Conservation (phyloP, 129 eudicot species). For the Rutidosis leptorrhynchoides region DNA sequence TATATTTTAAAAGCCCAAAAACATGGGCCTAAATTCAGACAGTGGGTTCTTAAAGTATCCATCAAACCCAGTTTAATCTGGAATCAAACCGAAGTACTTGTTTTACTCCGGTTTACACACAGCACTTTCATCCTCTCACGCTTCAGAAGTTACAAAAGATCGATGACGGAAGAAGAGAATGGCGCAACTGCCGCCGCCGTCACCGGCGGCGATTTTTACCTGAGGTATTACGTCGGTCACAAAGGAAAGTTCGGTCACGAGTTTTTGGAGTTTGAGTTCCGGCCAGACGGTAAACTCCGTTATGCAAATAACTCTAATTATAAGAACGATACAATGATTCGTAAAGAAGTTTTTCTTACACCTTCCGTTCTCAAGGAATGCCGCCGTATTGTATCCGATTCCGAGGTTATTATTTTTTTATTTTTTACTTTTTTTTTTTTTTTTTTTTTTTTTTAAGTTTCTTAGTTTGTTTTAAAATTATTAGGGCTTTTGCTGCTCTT, state of each 20-base stretch:
- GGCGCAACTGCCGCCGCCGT: conserved; percentile 48
- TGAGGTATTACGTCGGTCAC: conserved; percentile 92
- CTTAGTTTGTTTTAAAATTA: not conserved
- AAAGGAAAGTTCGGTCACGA: conserved; percentile 98
- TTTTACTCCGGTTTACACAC: not conserved
- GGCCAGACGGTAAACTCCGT: conserved; percentile 96
- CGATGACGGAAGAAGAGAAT: conserved; percentile 35
- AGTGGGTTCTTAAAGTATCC: not conserved
- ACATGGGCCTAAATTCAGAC: not conserved
- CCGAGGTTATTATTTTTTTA: conserved; percentile 86
- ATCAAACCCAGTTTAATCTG: not conserved
- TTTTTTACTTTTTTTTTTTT: too few relatives aligned
- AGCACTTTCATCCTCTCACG: conserved; percentile 6
- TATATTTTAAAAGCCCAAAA: not conserved
- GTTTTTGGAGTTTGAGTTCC: conserved; percentile 91
- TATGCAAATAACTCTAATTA: conserved; percentile 97
- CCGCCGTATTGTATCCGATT: conserved; percentile 87
- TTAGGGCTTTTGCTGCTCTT: conserved; percentile 16
- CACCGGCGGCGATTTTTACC: conserved; percentile 77
- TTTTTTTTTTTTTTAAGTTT: not conserved
- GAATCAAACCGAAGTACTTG: not conserved
- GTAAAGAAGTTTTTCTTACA: conserved; percentile 89
- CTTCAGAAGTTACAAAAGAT: not conserved
- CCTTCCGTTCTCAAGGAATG: conserved; percentile 88
- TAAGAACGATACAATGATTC: conserved; percentile 98